These are phyloP conservation scores for Wakefieldia striispora DNA, from an alignment of 768 basidiomycete species.

Conservation along the genomic window DNA sequence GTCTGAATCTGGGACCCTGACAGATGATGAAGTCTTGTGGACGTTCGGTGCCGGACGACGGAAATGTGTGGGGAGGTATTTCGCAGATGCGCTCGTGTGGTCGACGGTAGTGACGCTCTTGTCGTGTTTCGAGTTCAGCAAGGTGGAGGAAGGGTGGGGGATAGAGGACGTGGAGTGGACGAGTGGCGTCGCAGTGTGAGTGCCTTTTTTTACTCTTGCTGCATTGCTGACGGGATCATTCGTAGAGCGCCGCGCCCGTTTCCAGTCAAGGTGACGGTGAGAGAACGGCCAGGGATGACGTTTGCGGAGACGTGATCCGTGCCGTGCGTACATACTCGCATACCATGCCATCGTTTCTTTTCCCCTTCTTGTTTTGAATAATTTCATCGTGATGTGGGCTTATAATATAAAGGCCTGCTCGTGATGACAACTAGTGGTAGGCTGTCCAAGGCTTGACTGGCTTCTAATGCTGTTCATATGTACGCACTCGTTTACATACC, in stretches of 20 bases:
- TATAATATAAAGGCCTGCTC: too few species aligned
- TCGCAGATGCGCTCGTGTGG: slow-evolving; percentile 2
- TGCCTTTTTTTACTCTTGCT: not conserved
- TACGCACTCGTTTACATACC: too few species aligned
- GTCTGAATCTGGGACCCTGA: not conserved
- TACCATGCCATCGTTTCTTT: too few species aligned
- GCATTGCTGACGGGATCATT: too few species aligned
- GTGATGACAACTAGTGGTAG: too few species aligned
- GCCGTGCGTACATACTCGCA: too few species aligned
- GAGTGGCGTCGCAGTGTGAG: slow-evolving; percentile 1
- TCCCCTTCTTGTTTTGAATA: too few species aligned
- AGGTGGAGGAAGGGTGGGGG: slow-evolving; percentile 1
- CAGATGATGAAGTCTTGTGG: not conserved
- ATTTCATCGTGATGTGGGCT: too few species aligned
- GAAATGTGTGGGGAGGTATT: slow-evolving; percentile 1
- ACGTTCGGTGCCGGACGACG: slow-evolving; percentile 2
- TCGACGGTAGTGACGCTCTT: slow-evolving; percentile 2
- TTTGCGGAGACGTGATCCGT: not conserved
- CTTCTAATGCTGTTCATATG: too few species aligned
- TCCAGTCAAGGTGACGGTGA: slow-evolving; percentile 1
- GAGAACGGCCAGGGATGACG: not conserved
- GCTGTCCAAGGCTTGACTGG: too few species aligned
- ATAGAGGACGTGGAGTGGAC: slow-evolving; percentile 1
- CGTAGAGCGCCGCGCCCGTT: slow-evolving; percentile 2
- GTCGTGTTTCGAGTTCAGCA: slow-evolving; percentile 8